Evolutionary conservation across 148 eudicot species (phyloP).

Genomic region (Beta vulgaris): DNA sequence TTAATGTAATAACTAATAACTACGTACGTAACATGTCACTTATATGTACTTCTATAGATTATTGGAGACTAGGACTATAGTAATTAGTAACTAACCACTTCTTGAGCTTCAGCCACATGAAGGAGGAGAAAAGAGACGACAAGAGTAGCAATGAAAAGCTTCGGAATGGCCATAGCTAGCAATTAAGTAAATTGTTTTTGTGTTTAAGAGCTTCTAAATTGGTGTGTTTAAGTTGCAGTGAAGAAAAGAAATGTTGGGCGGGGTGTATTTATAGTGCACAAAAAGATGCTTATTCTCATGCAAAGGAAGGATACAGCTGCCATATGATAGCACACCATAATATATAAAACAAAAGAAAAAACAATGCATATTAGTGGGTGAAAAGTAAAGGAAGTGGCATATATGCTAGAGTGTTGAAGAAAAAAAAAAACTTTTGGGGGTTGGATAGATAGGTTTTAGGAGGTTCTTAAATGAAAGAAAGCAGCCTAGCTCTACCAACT

Average conservation of each 20-base stretch:
- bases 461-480: not conserved
- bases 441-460: not conserved
- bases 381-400: conserved; percentile 13
- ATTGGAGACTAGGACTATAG: no score
- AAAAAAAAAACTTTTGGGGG: no score
- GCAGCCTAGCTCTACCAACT: conserved; percentile 18
- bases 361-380: conserved; percentile 13
- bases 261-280: conserved; percentile 16
- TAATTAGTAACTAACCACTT: conserved; percentile 24
- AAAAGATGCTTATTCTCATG: not conserved
- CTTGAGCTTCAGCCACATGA: conserved; percentile 23
- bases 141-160: conserved; percentile 20
- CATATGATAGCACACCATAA: conserved; percentile 13
- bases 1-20: no score
- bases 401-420: not conserved
- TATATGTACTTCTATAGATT: no score
- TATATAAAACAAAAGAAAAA: not conserved
- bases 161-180: conserved; percentile 30
- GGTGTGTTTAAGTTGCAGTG: not conserved
- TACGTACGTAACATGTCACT: no score
- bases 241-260: not conserved
- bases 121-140: conserved; percentile 34
- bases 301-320: conserved; percentile 26
- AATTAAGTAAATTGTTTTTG: not conserved
- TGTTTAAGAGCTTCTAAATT: not conserved